Evolutionary conservation across 164 flowering plant species (phyloP).

Genomic region (Protea cynaroides): DNA sequence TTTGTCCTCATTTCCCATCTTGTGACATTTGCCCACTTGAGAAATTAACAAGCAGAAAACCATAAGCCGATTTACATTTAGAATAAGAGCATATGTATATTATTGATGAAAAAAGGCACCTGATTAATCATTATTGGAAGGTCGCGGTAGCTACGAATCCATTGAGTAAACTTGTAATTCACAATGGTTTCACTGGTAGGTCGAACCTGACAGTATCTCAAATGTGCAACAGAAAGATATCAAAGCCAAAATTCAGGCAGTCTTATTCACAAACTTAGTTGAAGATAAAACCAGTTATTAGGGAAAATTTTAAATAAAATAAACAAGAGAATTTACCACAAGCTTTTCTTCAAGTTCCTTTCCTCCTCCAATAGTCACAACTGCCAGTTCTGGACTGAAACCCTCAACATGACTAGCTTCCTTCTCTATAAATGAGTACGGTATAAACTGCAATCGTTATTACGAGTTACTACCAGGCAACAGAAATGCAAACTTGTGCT

Average conservation of each 20-base stretch:
- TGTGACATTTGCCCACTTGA: conserved; percentile 97
- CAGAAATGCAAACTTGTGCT: neutral
- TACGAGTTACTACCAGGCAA: neutral
- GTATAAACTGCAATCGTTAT: conserved; percentile 70
- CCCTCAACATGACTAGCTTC: conserved; percentile 99
- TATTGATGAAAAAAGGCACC: conserved; percentile 31
- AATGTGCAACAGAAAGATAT: conserved; percentile 38
- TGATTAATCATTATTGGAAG: conserved; percentile 97
- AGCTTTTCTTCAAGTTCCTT: conserved; percentile 98
- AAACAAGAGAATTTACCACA: conserved; percentile 50
- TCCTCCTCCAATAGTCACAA: conserved; percentile 97
- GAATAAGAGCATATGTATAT: neutral
- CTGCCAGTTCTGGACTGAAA: conserved; percentile 93
- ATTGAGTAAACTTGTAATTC: conserved; percentile 97
- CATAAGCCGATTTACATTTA: neutral
- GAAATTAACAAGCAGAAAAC: conserved; percentile 1
- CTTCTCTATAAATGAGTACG: conserved; percentile 96
- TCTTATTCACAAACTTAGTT: conserved; percentile 2
- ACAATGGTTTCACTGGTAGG: conserved; percentile 99
- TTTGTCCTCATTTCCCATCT: conserved; percentile 99
- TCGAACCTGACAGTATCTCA: conserved; percentile 96
- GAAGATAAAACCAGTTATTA: neutral
- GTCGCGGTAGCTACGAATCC: conserved; percentile 98
- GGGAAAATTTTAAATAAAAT: conserved; percentile 4
- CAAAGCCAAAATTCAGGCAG: conserved; percentile 53